Conservation (phyloP, 306 rosid genomes). For the Vachellia pachyceras region DNA sequence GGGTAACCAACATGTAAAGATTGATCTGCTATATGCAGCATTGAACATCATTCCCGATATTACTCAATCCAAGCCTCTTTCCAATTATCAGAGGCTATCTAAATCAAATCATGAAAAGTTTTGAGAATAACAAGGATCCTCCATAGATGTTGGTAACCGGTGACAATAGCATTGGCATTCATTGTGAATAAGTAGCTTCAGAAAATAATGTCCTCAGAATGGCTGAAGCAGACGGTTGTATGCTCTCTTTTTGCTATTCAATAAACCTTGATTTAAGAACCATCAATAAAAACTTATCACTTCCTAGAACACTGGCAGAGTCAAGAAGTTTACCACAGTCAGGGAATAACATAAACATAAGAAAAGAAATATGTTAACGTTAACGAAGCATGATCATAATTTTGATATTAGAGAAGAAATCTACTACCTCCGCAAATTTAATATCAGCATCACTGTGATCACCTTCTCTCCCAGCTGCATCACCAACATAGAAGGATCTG, state of each 20-base stretch:
- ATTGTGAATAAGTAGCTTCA: conserved; percentile 6
- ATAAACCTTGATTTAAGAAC: not conserved
- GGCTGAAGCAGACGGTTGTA: not conserved
- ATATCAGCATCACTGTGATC: conserved; percentile 96
- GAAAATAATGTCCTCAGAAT: conserved; percentile 8
- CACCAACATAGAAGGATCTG: conserved; percentile 94
- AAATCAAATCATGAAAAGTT: not conserved
- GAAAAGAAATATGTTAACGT: not conserved
- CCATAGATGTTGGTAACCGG: not conserved
- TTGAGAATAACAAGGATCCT: not conserved
- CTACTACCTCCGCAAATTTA: conserved; percentile 80
- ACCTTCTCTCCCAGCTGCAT: conserved; percentile 85
- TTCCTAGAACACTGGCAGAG: not conserved
- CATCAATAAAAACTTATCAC: not conserved
- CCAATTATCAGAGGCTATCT: not conserved
- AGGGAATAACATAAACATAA: not conserved
- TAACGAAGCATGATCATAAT: not conserved
- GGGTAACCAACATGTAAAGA: conserved; percentile 21
- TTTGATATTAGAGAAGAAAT: not conserved
- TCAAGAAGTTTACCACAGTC: not conserved
- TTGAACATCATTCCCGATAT: not conserved
- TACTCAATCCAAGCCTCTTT: not conserved
- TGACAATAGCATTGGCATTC: not conserved
- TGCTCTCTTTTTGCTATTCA: conserved; percentile 10
- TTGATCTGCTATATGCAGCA: not conserved